These are phyloP conservation scores for Psilocybe mexicana DNA, from an alignment of 1,284 basidiomycete species.

Conservation along the genomic window DNA sequence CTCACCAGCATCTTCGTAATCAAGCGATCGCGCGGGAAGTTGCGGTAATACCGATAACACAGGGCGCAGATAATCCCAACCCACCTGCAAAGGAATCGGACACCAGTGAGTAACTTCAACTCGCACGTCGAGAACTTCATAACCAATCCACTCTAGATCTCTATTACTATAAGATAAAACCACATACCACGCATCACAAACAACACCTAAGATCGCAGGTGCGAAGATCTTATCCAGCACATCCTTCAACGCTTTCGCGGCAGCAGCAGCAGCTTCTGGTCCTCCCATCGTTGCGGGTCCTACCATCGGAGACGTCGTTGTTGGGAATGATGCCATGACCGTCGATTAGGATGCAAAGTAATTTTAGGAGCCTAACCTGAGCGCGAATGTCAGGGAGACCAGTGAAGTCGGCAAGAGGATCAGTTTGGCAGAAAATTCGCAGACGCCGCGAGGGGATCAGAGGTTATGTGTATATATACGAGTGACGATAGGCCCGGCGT, in stretches of 20 bases:
- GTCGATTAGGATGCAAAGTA: background rate
- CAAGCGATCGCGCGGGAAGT: conserved; percentile 3
- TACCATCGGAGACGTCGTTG: background rate
- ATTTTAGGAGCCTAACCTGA: background rate
- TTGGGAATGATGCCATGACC: background rate
- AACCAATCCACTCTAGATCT: too few relatives aligned
- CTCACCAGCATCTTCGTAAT: conserved; percentile 3
- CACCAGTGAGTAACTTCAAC: background rate
- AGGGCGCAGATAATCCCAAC: conserved; percentile 5
- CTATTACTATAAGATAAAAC: background rate
- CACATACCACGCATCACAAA: background rate
- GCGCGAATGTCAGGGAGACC: background rate
- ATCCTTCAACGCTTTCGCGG: background rate
- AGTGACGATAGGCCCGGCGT: too few relatives aligned
- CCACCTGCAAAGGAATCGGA: background rate
- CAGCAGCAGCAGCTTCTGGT: background rate
- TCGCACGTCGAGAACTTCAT: background rate
- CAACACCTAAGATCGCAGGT: background rate
- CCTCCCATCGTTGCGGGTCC: background rate
- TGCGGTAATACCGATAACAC: conserved; percentile 3
- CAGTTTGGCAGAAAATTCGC: too few relatives aligned
- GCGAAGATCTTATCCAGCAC: background rate
- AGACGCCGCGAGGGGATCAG: too few relatives aligned
- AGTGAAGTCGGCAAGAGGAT: too few relatives aligned
- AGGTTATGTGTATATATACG: too few relatives aligned